These are phyloP conservation scores for Inga oerstediana DNA, from an alignment of 306 rosid species.

Conservation along the genomic window DNA sequence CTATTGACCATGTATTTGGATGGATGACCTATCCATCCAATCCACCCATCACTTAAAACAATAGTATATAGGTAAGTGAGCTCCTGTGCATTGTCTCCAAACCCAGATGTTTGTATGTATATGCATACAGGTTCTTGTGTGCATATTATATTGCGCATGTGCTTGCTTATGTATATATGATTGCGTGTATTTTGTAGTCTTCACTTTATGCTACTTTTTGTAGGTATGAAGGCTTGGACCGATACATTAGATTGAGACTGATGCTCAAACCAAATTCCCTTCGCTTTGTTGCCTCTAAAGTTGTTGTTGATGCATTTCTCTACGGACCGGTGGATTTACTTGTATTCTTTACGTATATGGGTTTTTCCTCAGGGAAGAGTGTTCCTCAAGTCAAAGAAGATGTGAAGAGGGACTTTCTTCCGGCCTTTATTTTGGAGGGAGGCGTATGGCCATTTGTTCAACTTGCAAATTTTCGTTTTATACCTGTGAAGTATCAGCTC, in stretches of 20 bases:
- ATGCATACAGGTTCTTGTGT: not conserved
- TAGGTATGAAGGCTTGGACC: constrained; percentile 92
- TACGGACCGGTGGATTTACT: constrained; percentile 81
- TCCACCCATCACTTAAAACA: too few species aligned
- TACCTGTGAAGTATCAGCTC: constrained; percentile 91
- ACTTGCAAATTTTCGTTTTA: constrained; percentile 76
- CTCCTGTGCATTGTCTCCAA: not conserved
- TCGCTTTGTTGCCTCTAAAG: constrained; percentile 79
- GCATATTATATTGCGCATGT: not conserved
- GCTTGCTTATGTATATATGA: not conserved
- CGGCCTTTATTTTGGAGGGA: constrained; percentile 79
- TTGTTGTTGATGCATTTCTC: constrained; percentile 68
- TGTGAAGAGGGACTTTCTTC: constrained; percentile 83
- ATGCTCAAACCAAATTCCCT: constrained; percentile 66
- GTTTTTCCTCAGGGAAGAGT: constrained; percentile 74
- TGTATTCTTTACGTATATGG: constrained; percentile 84
- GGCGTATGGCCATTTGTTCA: constrained; percentile 87
- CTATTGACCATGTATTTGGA: not conserved
- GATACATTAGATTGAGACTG: constrained; percentile 56
- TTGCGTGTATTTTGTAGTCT: not conserved
- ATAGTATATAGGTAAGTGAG: not conserved
- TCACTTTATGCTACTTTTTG: constrained; percentile 23
- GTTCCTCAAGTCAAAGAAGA: constrained; percentile 74
- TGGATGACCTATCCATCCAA: too few species aligned
- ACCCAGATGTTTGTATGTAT: not conserved